phyloP scores from a whole-genome alignment of 139 green algal genomes.

The Volvox reticuliferus region DNA sequence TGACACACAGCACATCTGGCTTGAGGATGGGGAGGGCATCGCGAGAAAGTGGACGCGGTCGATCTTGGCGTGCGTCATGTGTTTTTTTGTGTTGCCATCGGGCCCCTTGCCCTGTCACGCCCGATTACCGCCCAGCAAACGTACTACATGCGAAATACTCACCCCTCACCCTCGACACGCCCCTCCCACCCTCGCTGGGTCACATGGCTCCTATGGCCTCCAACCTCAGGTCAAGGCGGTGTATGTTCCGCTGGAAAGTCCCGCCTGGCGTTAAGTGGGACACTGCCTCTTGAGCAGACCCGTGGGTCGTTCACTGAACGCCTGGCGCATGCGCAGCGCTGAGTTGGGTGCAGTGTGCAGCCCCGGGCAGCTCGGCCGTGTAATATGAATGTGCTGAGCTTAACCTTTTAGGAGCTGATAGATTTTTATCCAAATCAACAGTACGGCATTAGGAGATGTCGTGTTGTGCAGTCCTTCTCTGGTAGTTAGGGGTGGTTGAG shows the following conservation, averaged over 20 bases:
- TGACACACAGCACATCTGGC: too few relatives aligned
- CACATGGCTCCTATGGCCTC: not conserved
- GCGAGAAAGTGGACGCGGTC: too few relatives aligned
- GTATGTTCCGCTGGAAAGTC: conserved; percentile 58
- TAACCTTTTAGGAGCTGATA: too few relatives aligned
- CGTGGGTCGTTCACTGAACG: not conserved
- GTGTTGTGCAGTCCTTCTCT: too few relatives aligned
- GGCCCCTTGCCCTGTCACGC: not conserved
- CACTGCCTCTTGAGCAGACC: not conserved
- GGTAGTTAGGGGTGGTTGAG: too few relatives aligned
- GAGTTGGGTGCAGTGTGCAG: not conserved
- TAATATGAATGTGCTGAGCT: not conserved
- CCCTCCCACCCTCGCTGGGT: not conserved
- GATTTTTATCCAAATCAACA: too few relatives aligned
- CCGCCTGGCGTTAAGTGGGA: conserved; percentile 51
- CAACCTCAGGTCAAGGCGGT: conserved; percentile 65
- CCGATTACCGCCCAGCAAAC: not conserved
- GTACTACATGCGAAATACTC: not conserved
- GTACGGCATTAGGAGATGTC: too few relatives aligned
- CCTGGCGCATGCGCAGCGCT: not conserved
- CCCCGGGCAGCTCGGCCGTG: not conserved
- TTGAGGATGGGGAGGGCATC: too few relatives aligned
- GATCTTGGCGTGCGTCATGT: too few relatives aligned
- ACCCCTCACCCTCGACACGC: not conserved
- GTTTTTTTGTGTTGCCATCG: not conserved